Base-by-base conservation (phyloP, 2,329 filamentous ascomycete genomes). In the Calonectria henricotiae region DNA sequence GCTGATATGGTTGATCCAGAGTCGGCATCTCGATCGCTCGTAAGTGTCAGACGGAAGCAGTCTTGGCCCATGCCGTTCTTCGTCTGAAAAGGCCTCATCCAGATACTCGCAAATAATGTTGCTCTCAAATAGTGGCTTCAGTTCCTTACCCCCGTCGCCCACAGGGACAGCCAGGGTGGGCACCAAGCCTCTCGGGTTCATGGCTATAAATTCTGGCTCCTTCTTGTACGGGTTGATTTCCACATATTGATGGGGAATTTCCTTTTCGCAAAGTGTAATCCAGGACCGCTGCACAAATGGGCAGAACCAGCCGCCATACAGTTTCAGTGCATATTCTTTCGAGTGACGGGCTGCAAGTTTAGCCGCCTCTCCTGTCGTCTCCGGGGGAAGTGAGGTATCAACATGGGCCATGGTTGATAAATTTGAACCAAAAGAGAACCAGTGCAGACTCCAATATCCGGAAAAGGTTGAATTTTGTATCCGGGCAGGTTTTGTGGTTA, bases 171-270 rank as follows among this genome's bases (percentile, higher is more conserved):
- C 86, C 1, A 95, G 85, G 0, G 93, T 94, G 0, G 93, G 94
- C 1, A 95, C 91, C 1, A 95, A 85, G 1, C 93, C 93, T 13
- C 92, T 89, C 0, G 93, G 93, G 78, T 96, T 96, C 72, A 95
- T 85, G 9, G 87, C 85, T 25, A 95, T 85, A 32, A 95, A 91
- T 1, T 88, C 90, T 4, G 88, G 82, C 0, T 89, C 90, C 77
- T 95, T 95, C 80, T 91, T 85, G 84, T 95, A 95, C 0, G 93
- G 93, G 80, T 95, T 94, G 69, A 94, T 91, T 84, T 94, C 91
- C 73, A 93, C 86, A 80, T 94, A 94, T 82, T 95, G 90, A 79
- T 95, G 92, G 17, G 89, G 88, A 35, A 94, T 92, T 2, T 86
- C 82, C 80, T 95, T 95, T 79, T 95, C 93, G 76, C 91, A 88